phyloP scores from a whole-genome alignment of 495 filamentous ascomycete species.

The Staphylotrichum longicolle region DNA sequence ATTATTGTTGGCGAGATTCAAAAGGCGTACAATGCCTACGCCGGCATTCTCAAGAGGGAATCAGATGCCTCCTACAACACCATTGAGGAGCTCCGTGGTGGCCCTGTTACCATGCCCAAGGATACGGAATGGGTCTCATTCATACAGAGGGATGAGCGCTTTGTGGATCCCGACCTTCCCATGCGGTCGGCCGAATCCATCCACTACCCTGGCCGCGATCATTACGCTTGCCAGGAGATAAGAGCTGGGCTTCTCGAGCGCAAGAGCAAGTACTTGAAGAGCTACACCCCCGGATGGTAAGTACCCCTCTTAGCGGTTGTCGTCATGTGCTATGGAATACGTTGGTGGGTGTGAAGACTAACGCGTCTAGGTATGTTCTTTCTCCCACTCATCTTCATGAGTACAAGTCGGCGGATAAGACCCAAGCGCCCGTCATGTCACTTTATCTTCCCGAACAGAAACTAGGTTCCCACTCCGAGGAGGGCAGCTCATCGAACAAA shows the following conservation, averaged over 20 bases:
- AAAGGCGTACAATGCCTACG: conserved; percentile 91
- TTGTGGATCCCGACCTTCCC: conserved; percentile 81
- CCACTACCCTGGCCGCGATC: conserved; percentile 88
- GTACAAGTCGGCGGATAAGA: conserved; percentile 83
- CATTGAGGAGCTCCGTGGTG: conserved; percentile 76
- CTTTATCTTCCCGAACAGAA: conserved; percentile 92
- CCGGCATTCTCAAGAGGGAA: conserved; percentile 84
- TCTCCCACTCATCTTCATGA: conserved; percentile 97
- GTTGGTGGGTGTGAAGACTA: conserved; percentile 26
- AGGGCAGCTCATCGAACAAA: conserved; percentile 88
- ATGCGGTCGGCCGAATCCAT: conserved; percentile 78
- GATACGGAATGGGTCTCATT: conserved; percentile 89
- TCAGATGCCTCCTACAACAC: conserved; percentile 75
- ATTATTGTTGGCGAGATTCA: conserved; percentile 97
- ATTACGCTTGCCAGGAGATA: conserved; percentile 82
- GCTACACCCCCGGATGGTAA: conserved; percentile 94
- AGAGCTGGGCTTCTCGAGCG: conserved; percentile 88
- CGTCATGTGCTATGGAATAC: too few relatives aligned
- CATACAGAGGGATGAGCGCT: conserved; percentile 75
- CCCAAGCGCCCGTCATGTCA: conserved; percentile 81
- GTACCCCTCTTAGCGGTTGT: conserved; percentile 20
- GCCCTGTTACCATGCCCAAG: conserved; percentile 83
- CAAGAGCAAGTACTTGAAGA: conserved; percentile 98
- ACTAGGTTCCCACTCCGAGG: conserved; percentile 84
- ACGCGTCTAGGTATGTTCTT: conserved; percentile 78